A percentile compares a stretch with the other conserved stretches of the same genome.
Conservation (phyloP, 2,329 filamentous ascomycete species). For the Fusarium irregulare region DNA sequence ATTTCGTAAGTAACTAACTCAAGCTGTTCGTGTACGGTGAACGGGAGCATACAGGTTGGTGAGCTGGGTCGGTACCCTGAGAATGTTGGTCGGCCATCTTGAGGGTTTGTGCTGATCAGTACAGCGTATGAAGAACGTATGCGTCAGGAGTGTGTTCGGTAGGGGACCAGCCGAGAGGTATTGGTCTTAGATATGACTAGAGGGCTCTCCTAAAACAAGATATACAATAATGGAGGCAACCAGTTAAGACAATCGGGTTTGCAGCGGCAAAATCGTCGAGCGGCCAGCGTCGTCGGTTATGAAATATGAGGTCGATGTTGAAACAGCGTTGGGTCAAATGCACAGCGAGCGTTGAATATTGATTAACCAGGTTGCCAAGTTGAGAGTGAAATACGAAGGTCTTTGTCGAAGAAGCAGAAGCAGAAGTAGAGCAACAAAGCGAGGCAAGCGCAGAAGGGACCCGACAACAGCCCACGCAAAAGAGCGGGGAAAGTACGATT, state of each 20-base stretch:
- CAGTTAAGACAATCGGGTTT: conserved; percentile 17
- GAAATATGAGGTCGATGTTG: background rate
- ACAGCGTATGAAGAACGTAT: conserved; percentile 19
- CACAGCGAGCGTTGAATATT: conserved; percentile 25
- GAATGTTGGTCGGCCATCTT: conserved; percentile 44
- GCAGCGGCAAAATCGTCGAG: conserved; percentile 33
- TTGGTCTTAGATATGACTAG: background rate
- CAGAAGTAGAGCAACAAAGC: conserved; percentile 13
- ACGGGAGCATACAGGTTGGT: conserved; percentile 39
- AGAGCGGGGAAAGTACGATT: conserved; percentile 37
- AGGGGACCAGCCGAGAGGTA: background rate
- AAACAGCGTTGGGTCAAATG: background rate
- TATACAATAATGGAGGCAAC: background rate
- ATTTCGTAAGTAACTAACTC: conserved; percentile 30
- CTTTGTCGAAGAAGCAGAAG: conserved; percentile 19
- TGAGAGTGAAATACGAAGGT: conserved; percentile 25
- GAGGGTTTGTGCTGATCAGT: conserved; percentile 22
- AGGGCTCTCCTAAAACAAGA: background rate
- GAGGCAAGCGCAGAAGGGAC: conserved; percentile 30
- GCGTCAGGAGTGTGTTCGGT: background rate
- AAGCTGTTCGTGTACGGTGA: background rate
- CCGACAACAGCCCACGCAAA: conserved; percentile 32
- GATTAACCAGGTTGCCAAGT: conserved; percentile 20
- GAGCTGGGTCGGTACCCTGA: conserved; percentile 37
- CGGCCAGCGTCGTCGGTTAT: conserved; percentile 38